Conservation (phyloP, 306 rosid genomes). For the Gastrolobium villosum region DNA sequence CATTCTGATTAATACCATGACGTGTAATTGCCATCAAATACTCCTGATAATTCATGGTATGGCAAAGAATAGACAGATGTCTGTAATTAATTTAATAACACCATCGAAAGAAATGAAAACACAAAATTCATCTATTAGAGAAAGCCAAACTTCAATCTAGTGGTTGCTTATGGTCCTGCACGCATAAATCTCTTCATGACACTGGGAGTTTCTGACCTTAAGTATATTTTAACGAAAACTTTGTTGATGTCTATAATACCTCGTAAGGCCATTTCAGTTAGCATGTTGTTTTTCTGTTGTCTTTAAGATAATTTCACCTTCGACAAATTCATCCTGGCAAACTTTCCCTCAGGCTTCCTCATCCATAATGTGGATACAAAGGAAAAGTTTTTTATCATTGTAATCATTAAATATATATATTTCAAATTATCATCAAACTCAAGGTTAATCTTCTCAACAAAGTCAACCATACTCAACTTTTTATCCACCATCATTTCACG, state of each 20-base stretch:
- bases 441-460: constrained; percentile 87
- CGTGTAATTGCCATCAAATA: constrained; percentile 92
- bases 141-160: constrained; percentile 78
- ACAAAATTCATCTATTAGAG: constrained; percentile 76
- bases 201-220: constrained; percentile 73
- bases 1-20: constrained; percentile 82
- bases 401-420: constrained; percentile 84
- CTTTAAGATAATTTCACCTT: constrained; percentile 84
- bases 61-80: constrained; percentile 86
- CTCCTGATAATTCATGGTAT: constrained; percentile 88
- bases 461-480: constrained; percentile 88
- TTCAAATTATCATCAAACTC: constrained; percentile 45
- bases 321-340: constrained; percentile 76
- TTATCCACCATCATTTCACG: constrained; percentile 95
- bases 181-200: constrained; percentile 83
- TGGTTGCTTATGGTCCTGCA: constrained; percentile 82
- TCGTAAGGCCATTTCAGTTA: constrained; percentile 44
- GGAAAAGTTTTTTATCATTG: constrained; percentile 82
- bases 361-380: constrained; percentile 84
- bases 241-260: constrained; percentile 81
- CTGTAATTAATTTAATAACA: constrained; percentile 81
- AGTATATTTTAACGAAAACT: constrained; percentile 75
- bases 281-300: constrained; percentile 83
- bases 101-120: constrained; percentile 85
- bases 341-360: constrained; percentile 81